Evolutionary conservation across 1,139 yeast genomes (phyloP).

Genomic region (Martiniozyma asiatica): DNA sequence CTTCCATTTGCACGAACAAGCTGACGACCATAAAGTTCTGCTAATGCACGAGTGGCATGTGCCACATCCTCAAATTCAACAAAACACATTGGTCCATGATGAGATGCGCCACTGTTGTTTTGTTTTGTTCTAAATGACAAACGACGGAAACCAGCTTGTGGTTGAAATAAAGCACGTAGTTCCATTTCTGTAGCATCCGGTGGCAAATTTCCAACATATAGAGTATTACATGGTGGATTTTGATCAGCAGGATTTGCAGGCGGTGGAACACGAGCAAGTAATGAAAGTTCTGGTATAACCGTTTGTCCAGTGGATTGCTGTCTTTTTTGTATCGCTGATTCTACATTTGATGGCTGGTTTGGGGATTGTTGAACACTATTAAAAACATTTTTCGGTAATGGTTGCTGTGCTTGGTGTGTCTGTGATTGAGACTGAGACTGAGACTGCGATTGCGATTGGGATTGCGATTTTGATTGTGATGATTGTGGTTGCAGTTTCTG

Average conservation of each 20-base stretch:
- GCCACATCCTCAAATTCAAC: slow-evolving; percentile 96
- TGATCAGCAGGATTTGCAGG: slow-evolving; percentile 99
- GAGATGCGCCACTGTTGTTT: slow-evolving; percentile 30
- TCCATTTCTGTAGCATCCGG: slow-evolving; percentile 96
- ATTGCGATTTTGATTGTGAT: slow-evolving; percentile 9
- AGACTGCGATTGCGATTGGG: slow-evolving; percentile 13
- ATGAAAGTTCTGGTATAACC: slow-evolving; percentile 55
- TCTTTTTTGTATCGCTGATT: too few relatives aligned
- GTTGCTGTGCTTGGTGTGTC: too few relatives aligned
- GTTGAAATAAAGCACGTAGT: slow-evolving; percentile 72
- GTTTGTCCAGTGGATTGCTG: too few relatives aligned
- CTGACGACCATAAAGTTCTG: slow-evolving; percentile 82
- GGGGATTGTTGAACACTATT: slow-evolving; percentile 12
- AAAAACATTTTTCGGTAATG: too few relatives aligned
- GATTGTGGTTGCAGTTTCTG: slow-evolving; percentile 14
- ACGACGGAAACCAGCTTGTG: slow-evolving; percentile 87
- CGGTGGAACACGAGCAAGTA: slow-evolving; percentile 74
- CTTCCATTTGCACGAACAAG: slow-evolving; percentile 55
- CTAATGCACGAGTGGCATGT: slow-evolving; percentile 85
- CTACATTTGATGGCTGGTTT: too few relatives aligned
- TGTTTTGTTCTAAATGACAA: slow-evolving; percentile 76
- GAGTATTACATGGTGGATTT: slow-evolving; percentile 95
- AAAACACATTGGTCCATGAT: slow-evolving; percentile 97
- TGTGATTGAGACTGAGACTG: too few relatives aligned
- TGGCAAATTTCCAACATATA: slow-evolving; percentile 93